Evolutionary conservation across 257 asterid species (phyloP), one percentile per base, ranked within the genome.

Genomic region (Hygrophila difformis): DNA sequence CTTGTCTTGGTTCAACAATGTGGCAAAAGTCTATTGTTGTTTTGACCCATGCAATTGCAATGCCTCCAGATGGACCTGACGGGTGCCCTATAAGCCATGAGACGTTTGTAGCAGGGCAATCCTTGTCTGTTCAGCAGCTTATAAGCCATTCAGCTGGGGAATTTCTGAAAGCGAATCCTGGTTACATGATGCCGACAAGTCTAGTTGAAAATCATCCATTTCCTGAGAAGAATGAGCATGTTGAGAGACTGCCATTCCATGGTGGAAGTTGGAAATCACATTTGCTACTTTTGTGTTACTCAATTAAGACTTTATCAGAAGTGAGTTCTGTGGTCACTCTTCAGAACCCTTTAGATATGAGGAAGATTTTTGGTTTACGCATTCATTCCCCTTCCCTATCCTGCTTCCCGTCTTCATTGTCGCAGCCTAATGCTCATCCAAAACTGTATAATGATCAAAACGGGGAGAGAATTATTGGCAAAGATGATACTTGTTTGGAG

Each of bases 31-130:
- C 78, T 29, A 39, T 87, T 18, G 28, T 84, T 66, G 82, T 56
- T 45, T 67, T 87, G 56, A 78, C 97, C 14, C 95, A 87, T 68
- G 91, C 82, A 47, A 51, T 63, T 56, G 76, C 93, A 3, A 2
- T 55, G 39, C 79, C 87, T 62, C 87, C 82, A 6, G 94, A 86
- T 53, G 93, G 83, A 24, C 74, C 75, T 15, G 24, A 61, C 10
- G 87, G 81, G 3, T 17, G 29, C 41, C 82, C 82, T 42, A 36
- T 67, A 13, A 71, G 81, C 72, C 57, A 74, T 44, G 78, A 61
- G 43, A 55, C 29, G 35, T 66, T 67, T 48, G 75, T 75, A 42
- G 71, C 75, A 49, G 74, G 68, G 52, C 49, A 56, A 42, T 72
- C 76, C 12, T 56, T 11, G 22, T 55, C 13, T 39, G 44, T 81